Conservation (phyloP, 306 rosid genomes). For the Herpetospermum pedunculosum region DNA sequence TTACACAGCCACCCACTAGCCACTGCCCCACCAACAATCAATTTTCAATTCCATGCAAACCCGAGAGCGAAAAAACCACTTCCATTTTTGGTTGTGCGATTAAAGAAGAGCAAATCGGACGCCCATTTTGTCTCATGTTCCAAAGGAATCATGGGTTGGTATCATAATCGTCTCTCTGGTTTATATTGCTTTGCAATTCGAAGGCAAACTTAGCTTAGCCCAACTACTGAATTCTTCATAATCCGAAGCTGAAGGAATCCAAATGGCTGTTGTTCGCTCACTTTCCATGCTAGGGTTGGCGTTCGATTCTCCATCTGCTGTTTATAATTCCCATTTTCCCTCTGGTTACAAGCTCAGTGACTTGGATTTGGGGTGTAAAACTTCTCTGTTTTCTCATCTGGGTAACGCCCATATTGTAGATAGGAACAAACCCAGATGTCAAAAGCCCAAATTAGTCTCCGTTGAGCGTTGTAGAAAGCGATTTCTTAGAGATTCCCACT, state of each 20-base stretch:
- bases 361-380: neutral
- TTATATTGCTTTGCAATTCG: neutral
- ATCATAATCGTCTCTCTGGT: slow-evolving; percentile 21
- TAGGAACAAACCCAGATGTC: neutral
- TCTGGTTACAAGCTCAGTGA: slow-evolving; percentile 11
- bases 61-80: neutral
- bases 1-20: neutral
- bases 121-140: slow-evolving; percentile 16
- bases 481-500: neutral
- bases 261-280: slow-evolving; percentile 23
- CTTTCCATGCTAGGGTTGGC: slow-evolving; percentile 23
- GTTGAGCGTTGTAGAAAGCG: neutral
- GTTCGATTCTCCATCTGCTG: slow-evolving; percentile 12
- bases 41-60: neutral
- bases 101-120: neutral
- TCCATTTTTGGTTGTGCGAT: neutral
- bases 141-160: slow-evolving; percentile 29
- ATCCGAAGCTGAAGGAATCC: neutral
- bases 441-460: neutral
- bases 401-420: neutral
- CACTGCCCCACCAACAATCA: slow-evolving; percentile 3
- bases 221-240: neutral
- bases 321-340: slow-evolving; percentile 11
- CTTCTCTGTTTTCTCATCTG: neutral
- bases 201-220: neutral